Conservation (phyloP, 1,284 basidiomycete species). For the Rhodotorula mucilaginosa region DNA sequence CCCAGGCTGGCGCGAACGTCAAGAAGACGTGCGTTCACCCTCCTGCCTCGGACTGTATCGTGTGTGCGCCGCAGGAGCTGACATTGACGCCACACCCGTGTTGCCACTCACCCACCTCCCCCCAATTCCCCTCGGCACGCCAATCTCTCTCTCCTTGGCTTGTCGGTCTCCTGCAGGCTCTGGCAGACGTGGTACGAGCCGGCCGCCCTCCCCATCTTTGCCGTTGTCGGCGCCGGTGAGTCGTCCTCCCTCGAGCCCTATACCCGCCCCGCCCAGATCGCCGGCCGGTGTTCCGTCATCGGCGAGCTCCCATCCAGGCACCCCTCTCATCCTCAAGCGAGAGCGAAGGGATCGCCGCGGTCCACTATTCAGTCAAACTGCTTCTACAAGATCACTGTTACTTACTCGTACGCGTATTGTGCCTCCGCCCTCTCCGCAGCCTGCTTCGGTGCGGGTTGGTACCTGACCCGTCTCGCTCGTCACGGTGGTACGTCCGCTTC, state of each 20-base stretch:
- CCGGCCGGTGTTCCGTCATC: no score
- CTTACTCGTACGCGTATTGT: background rate
- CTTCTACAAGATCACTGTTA: accelerated
- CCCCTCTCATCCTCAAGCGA: no score
- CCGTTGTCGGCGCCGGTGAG: conserved; percentile 17
- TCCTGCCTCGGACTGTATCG: background rate
- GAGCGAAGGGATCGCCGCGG: no score
- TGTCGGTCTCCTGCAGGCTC: background rate
- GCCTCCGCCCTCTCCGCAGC: background rate
- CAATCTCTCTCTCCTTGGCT: background rate
- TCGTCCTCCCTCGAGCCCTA: background rate
- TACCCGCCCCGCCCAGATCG: background rate
- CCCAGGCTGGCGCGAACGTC: background rate
- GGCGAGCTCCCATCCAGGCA: background rate
- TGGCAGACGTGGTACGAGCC: conserved; percentile 35
- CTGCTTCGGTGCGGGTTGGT: conserved; percentile 34
- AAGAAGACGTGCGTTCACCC: conserved; percentile 4
- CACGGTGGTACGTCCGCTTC: background rate
- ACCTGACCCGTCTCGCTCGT: conserved; percentile 22
- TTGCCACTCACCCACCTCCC: background rate
- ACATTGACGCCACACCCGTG: background rate
- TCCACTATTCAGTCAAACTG: no score
- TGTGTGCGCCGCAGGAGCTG: no score
- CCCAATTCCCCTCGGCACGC: background rate
- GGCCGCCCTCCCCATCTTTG: conserved; percentile 34